phyloP scores from a whole-genome alignment of 306 rosid genomes.

The Albizia julibrissin region DNA sequence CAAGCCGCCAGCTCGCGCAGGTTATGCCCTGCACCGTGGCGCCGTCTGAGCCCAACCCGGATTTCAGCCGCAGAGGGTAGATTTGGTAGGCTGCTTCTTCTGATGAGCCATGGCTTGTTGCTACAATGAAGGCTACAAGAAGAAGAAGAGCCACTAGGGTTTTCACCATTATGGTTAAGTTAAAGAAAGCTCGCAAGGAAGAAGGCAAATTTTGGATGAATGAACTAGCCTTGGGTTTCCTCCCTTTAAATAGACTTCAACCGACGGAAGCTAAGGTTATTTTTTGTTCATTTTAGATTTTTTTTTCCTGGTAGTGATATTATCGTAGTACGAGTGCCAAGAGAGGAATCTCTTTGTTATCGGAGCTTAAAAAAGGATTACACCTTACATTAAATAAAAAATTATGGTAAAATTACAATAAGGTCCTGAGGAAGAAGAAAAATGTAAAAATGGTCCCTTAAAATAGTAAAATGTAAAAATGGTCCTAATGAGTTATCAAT shows the following conservation, averaged over 20 bases:
- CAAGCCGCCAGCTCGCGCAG: conserved; percentile 70
- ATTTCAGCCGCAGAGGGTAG: conserved; percentile 43
- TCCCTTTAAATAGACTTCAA: not conserved
- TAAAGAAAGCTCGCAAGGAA: not conserved
- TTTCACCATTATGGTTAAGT: not conserved
- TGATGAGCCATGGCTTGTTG: not conserved
- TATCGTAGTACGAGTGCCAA: not conserved
- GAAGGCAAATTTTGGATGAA: not conserved
- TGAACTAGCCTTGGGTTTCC: not conserved
- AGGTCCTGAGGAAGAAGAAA: too few species aligned
- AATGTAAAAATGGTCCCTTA: too few species aligned
- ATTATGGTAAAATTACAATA: too few species aligned
- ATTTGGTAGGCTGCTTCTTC: conserved; percentile 20
- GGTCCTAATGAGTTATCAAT: too few species aligned
- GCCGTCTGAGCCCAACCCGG: conserved; percentile 15
- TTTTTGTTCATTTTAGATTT: too few species aligned
- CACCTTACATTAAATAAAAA: too few species aligned
- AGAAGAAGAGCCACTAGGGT: not conserved
- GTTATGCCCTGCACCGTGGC: conserved; percentile 8
- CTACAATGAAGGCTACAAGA: not conserved
- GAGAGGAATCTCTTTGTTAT: too few species aligned
- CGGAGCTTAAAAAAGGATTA: too few species aligned
- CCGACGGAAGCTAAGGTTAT: not conserved
- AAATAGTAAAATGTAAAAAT: too few species aligned
- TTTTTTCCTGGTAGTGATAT: not conserved